Conservation (phyloP, 1,284 basidiomycete species). For the Blastosporella zonata region DNA sequence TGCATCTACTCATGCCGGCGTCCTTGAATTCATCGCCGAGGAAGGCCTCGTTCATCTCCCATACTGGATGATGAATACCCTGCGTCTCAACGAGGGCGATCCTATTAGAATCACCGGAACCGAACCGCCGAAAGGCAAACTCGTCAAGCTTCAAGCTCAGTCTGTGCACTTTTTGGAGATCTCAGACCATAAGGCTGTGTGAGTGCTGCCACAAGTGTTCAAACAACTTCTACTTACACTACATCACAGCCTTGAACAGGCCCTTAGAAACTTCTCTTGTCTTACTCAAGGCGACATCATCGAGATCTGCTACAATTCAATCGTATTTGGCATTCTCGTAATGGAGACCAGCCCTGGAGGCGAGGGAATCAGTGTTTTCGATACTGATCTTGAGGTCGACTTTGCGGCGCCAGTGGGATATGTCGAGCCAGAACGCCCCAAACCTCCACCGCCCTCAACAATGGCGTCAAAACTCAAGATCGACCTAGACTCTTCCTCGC, state of each 20-base stretch:
- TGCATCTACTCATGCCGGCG: slow-evolving; percentile 92
- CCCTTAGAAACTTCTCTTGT: slow-evolving; percentile 90
- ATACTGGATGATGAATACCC: slow-evolving; percentile 99
- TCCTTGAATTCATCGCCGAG: slow-evolving; percentile 98
- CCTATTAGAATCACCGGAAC: slow-evolving; percentile 90
- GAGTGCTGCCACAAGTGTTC: slow-evolving; percentile 32
- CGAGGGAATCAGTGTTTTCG: slow-evolving; percentile 86
- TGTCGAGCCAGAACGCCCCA: slow-evolving; percentile 88
- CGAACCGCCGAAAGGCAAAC: slow-evolving; percentile 88
- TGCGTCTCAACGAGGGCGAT: slow-evolving; percentile 92
- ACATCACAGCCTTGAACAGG: slow-evolving; percentile 80
- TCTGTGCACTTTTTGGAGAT: slow-evolving; percentile 93
- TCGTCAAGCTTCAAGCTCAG: slow-evolving; percentile 97
- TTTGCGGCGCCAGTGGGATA: slow-evolving; percentile 77
- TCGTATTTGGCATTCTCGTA: slow-evolving; percentile 92
- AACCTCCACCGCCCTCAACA: slow-evolving; percentile 78
- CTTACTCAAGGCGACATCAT: slow-evolving; percentile 90
- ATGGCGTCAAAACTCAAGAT: slow-evolving; percentile 99
- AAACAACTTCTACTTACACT: background rate
- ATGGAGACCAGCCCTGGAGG: slow-evolving; percentile 93
- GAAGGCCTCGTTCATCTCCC: slow-evolving; percentile 96
- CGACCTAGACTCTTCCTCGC: slow-evolving; percentile 80
- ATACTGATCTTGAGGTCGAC: slow-evolving; percentile 95
- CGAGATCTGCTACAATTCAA: slow-evolving; percentile 89
- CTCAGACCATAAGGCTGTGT: slow-evolving; percentile 97